phyloP scores from a whole-genome alignment of 768 basidiomycete genomes.

The Boletus fagicola region DNA sequence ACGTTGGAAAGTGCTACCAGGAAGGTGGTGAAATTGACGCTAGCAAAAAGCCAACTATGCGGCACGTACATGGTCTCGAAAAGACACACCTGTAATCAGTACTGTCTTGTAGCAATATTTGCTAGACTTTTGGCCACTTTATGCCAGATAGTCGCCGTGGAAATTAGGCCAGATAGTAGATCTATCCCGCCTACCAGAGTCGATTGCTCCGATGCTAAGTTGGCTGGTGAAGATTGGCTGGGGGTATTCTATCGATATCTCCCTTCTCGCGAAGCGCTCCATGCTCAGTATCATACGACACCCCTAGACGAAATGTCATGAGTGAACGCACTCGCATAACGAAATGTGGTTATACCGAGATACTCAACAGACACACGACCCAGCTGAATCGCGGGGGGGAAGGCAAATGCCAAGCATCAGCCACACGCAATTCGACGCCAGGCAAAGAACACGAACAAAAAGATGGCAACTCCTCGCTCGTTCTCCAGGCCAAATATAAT shows the following conservation, averaged over 20 bases:
- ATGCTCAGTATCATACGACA: conserved; percentile 27
- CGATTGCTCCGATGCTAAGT: neutral
- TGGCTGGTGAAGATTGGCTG: conserved; percentile 12
- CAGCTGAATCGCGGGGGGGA: conserved; percentile 11
- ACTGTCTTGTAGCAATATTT: neutral
- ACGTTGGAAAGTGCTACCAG: no score
- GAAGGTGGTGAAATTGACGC: neutral
- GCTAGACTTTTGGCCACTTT: no score
- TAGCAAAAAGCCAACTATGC: no score
- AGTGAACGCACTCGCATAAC: neutral
- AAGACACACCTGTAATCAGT: neutral
- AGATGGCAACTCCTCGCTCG: neutral
- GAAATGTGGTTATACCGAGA: conserved; percentile 8
- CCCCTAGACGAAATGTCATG: conserved; percentile 14
- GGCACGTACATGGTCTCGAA: neutral
- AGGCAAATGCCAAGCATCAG: neutral
- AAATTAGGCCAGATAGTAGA: neutral
- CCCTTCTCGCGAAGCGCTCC: conserved; percentile 15
- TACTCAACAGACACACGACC: conserved; percentile 9
- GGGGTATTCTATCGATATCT: neutral
- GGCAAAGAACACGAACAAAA: conserved; percentile 11
- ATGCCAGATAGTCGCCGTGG: neutral
- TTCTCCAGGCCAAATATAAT: neutral
- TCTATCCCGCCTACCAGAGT: neutral
- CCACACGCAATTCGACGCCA: neutral